Base-by-base conservation (phyloP, 768 basidiomycete species). In the Amanita rimosa region DNA sequence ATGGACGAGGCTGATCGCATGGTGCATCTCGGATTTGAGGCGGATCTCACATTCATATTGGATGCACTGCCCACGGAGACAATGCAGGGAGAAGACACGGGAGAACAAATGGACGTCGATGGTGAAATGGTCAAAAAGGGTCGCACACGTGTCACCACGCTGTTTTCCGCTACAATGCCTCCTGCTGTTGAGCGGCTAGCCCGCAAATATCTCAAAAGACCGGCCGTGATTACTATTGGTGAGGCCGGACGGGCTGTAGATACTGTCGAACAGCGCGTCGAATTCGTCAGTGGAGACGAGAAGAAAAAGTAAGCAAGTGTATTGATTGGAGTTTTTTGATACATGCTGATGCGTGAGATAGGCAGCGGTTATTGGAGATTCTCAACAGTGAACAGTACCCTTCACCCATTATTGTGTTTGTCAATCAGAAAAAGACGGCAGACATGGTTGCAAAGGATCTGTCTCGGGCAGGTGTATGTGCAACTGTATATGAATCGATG, bases 1-100 rank as follows among this genome's bases (percentile, higher is more conserved):
- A 96, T 99, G 96, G 96, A 99, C 63, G 96, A 99, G 72, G 96
- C 96, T 13, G 96, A 99, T 64, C 80, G 96, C 45, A 98, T 99
- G 96, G 94, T 99, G 53, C 83, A 94, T 60, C 81, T 98, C 26
- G 96, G 96, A 13, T 99, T 99, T 62, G 96, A 99, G 64, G 79
- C 76, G 13, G 94, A 96, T 62, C 68, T 99, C 40, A 91, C 86
- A 21, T 96, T 90, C 64, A 98, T 99, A 58, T 69, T 99, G 52
- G 95, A 98, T 66, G 78, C 90, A 50, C 74, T 98, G 52, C 96
- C 95, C 11, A 73, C 77, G 3, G 89, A 88, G 50, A 79, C 87
- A 42, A 82, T 96, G 77, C 81, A 86, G 56, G 93, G 93, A 4
- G 93, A 92, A 54, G 86, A 86, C 52, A 64, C 69, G 48, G 78